phyloP scores from a whole-genome alignment of 345 rosid genomes.

The Nephelium lappaceum region DNA sequence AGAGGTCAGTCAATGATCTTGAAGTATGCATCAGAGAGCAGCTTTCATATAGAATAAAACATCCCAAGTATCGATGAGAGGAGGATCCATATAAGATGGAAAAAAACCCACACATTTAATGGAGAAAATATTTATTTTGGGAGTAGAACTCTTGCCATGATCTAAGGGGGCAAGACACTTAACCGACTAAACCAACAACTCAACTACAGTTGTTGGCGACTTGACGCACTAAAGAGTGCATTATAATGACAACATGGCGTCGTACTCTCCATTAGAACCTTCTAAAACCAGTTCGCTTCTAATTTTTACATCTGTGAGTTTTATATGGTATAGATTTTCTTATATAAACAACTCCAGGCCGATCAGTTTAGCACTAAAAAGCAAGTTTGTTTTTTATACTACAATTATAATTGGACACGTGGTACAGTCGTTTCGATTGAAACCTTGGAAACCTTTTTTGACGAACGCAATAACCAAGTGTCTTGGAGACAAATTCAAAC shows the following conservation, averaged over 20 bases:
- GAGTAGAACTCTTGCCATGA: too few relatives aligned
- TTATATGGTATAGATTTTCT: not conserved
- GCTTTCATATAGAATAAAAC: too few relatives aligned
- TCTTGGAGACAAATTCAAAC: not conserved
- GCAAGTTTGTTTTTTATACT: not conserved
- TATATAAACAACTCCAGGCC: not conserved
- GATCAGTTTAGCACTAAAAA: not conserved
- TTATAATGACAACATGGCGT: not conserved
- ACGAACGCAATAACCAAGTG: not conserved
- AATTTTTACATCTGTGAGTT: slow-evolving; percentile 5
- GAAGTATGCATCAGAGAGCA: too few relatives aligned
- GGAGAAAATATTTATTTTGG: too few relatives aligned
- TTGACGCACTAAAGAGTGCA: not conserved
- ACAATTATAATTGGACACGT: not conserved
- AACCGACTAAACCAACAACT: too few relatives aligned
- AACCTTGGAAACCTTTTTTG: not conserved
- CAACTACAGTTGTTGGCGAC: too few relatives aligned
- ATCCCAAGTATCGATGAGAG: too few relatives aligned
- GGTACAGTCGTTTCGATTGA: not conserved
- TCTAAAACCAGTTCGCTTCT: not conserved
- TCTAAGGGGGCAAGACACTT: too few relatives aligned
- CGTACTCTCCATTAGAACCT: not conserved
- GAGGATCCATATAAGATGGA: too few relatives aligned
- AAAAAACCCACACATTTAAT: too few relatives aligned
- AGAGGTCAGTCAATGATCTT: too few relatives aligned